Evolutionary conservation across 768 basidiomycete species (phyloP), one percentile per base, ranked within the genome.

Genomic region (Dentipellis fragilis): DNA sequence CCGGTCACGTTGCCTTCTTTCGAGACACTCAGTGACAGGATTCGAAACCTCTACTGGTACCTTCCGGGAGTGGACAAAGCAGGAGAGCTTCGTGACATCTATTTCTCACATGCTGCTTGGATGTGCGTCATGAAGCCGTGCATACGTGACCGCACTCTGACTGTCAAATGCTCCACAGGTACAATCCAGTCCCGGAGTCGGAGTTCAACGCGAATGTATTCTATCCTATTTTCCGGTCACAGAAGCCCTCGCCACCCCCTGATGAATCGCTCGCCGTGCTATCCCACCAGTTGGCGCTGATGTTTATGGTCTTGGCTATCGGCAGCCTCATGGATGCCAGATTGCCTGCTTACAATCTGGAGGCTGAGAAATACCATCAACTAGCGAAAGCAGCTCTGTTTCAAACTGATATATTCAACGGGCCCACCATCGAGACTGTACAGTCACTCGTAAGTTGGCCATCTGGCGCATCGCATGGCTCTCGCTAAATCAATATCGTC

Each of bases 31-130:
- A 77, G 53, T 54, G 74, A 78, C 29, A 77, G 78, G 19, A 66
- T 86, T 3, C 77, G 80, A 51, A 75, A 72, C 48, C 74, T 89
- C 16, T 78, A 77, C 59, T 85, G 82, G 81, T 85, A 87, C 65
- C 78, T 89, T 16, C 88, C 88, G 3, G 70, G 78, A 11, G 67
- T 75, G 2, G 75, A 80, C 35, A 78, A 75, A 55, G 85, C 88
- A 4, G 71, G 76, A n/a, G 77, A 80, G 36, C 69, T 82, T 29
- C 73, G 73, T 54, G 71, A 77, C 40, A 69, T 77, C 19, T 86
- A 87, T 67, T 87, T 75, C 66, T 74, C 75, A 60, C 80, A 87
- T 65, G 83, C 81, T 50, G 83, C 81, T 37, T 87, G 84, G 84
- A 83, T 85, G 85, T 84, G 37, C 73, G 49, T 54, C 17, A 79